Evolutionary conservation across 2,329 filamentous ascomycete genomes (phyloP).

Genomic region (Hypocrella siamensis): DNA sequence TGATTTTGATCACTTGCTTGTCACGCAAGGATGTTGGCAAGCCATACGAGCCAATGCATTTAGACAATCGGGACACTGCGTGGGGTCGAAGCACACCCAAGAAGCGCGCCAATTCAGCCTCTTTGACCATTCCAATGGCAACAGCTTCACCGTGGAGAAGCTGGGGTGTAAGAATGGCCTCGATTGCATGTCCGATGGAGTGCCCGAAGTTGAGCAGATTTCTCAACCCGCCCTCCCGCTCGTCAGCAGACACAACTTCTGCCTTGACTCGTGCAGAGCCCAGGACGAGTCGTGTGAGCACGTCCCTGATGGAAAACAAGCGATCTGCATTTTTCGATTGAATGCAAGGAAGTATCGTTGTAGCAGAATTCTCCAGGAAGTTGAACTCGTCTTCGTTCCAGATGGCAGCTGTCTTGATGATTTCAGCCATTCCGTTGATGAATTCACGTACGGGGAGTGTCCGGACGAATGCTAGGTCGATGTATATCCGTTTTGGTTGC

Average conservation of each 20-base stretch:
- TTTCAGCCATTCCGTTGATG: conserved; percentile 97
- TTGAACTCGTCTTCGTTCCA: conserved; percentile 83
- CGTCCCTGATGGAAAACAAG: conserved; percentile 53
- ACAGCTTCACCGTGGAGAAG: conserved; percentile 92
- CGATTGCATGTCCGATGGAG: conserved; percentile 92
- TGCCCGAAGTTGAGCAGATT: conserved; percentile 97
- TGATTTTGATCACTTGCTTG: conserved; percentile 64
- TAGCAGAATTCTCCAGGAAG: conserved; percentile 66
- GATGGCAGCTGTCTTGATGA: conserved; percentile 94
- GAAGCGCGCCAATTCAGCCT: conserved; percentile 83
- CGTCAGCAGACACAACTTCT: conserved; percentile 83
- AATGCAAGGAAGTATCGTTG: conserved; percentile 45
- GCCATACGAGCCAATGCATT: conserved; percentile 89
- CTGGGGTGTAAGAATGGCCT: conserved; percentile 89
- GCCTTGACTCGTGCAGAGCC: conserved; percentile 91
- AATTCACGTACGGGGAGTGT: conserved; percentile 84
- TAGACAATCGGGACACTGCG: conserved; percentile 76
- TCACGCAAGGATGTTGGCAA: conserved; percentile 76
- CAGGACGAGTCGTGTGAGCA: conserved; percentile 66
- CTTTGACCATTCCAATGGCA: conserved; percentile 96
- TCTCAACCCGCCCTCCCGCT: conserved; percentile 82
- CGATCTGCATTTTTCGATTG: conserved; percentile 29
- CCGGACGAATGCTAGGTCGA: conserved; percentile 83
- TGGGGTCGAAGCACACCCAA: conserved; percentile 73
- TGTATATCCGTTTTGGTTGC: conserved; percentile 89